Conservation (phyloP, 306 rosid species). For the Chamaecrista fasciculata region DNA sequence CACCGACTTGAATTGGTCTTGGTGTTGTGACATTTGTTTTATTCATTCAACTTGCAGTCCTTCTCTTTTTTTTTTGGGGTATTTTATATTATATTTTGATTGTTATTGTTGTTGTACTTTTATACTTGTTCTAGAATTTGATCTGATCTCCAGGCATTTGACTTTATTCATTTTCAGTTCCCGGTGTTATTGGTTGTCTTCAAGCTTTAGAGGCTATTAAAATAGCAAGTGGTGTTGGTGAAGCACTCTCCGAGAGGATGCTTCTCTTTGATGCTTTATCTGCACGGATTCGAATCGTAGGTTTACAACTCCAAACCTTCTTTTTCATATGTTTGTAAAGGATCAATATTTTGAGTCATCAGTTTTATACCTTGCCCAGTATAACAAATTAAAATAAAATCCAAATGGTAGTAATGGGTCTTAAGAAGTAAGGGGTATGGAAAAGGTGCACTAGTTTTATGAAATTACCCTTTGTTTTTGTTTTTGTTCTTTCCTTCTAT, state of each 20-base stretch:
- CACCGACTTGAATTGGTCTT: neutral
- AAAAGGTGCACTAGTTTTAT: neutral
- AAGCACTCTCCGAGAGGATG: slow-evolving; percentile 88
- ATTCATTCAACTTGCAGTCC: slow-evolving; percentile 4
- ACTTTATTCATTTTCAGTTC: slow-evolving; percentile 59
- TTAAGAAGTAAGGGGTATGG: neutral
- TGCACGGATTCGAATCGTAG: slow-evolving; percentile 72
- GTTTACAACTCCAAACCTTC: slow-evolving; percentile 34
- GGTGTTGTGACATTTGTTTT: neutral
- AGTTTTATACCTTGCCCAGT: neutral
- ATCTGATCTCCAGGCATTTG: slow-evolving; percentile 6
- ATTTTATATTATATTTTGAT: no score
- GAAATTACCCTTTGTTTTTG: neutral
- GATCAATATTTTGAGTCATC: neutral
- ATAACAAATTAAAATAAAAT: neutral
- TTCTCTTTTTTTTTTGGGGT: neutral
- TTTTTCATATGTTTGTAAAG: neutral
- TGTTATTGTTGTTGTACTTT: no score
- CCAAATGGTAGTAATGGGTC: neutral
- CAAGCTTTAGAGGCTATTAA: slow-evolving; percentile 98
- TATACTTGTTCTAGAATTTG: neutral
- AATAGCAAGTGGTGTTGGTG: slow-evolving; percentile 82
- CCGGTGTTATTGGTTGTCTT: slow-evolving; percentile 94
- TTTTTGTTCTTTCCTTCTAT: neutral
- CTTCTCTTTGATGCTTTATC: slow-evolving; percentile 88